phyloP scores from a whole-genome alignment of 208 protist genomes.

The Porcisia hertigi region DNA sequence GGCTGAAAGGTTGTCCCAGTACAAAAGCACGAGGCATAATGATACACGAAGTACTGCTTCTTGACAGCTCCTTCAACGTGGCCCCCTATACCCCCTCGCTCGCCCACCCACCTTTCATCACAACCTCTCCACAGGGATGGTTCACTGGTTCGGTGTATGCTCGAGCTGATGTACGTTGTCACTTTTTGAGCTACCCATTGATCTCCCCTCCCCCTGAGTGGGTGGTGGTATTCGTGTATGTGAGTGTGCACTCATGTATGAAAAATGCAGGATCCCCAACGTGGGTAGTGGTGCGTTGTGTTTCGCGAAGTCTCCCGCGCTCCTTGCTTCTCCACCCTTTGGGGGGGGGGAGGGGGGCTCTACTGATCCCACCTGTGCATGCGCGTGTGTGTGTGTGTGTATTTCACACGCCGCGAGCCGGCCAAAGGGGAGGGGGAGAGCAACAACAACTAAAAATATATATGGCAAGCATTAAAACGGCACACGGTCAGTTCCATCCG shows the following conservation, averaged over 20 bases:
- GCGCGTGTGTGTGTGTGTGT: too few relatives aligned
- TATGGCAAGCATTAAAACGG: too few relatives aligned
- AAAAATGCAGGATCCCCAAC: too few relatives aligned
- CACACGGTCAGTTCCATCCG: background rate
- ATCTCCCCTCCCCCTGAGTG: too few relatives aligned
- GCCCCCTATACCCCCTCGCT: background rate
- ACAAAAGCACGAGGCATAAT: background rate
- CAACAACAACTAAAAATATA: background rate
- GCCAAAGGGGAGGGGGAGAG: background rate
- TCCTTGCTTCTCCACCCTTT: background rate
- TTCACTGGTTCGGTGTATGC: background rate
- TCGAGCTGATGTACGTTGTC: background rate
- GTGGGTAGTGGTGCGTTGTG: background rate
- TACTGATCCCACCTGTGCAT: too few relatives aligned
- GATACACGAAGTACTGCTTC: background rate
- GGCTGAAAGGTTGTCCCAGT: background rate
- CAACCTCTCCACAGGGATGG: background rate
- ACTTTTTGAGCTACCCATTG: background rate
- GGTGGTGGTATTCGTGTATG: too few relatives aligned
- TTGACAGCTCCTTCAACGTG: background rate
- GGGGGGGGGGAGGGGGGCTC: too few relatives aligned
- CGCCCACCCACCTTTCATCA: background rate
- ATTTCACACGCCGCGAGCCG: too few relatives aligned
- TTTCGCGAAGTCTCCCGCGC: background rate
- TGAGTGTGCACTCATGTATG: too few relatives aligned